These are phyloP conservation scores for Hypoxylon intermedium DNA, from an alignment of 495 filamentous ascomycete species.

Conservation along the genomic window DNA sequence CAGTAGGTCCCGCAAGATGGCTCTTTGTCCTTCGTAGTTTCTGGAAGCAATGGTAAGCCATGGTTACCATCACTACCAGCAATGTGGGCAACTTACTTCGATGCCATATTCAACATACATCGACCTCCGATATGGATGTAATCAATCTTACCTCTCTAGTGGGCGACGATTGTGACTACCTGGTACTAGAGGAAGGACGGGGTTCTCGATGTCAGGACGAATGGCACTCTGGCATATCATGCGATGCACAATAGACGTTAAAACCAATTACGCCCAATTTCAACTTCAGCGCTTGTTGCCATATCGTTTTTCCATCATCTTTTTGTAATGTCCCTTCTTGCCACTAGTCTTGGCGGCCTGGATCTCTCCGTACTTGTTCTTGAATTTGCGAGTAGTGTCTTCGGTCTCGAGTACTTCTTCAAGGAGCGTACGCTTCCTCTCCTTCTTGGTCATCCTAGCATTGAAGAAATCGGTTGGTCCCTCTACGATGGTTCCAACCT, in stretches of 20 bases:
- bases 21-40: background rate
- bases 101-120: background rate
- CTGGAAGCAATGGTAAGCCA: conserved; percentile 4
- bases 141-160: too few species aligned
- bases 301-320: conserved; percentile 44
- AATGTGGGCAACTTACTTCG: conserved; percentile 5
- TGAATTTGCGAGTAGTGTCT: conserved; percentile 39
- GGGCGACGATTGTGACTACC: too few species aligned
- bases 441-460: conserved; percentile 79
- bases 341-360: conserved; percentile 41
- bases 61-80: background rate
- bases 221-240: conserved; percentile 1
- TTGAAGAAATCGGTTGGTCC: conserved; percentile 89
- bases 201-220: background rate
- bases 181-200: too few species aligned
- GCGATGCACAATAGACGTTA: background rate
- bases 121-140: background rate
- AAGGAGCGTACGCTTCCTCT: conserved; percentile 88
- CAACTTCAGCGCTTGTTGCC: conserved; percentile 33
- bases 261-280: background rate
- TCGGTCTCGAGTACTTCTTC: conserved; percentile 81
- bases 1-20: background rate
- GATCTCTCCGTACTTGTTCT: conserved; percentile 46
- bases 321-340: conserved; percentile 44
- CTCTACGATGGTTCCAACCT: conserved; percentile 87